A percentile compares a stretch with the other conserved stretches of the same genome.
Evolutionary conservation across 257 asterid genomes (phyloP).

Genomic region (Perilla frutescens): DNA sequence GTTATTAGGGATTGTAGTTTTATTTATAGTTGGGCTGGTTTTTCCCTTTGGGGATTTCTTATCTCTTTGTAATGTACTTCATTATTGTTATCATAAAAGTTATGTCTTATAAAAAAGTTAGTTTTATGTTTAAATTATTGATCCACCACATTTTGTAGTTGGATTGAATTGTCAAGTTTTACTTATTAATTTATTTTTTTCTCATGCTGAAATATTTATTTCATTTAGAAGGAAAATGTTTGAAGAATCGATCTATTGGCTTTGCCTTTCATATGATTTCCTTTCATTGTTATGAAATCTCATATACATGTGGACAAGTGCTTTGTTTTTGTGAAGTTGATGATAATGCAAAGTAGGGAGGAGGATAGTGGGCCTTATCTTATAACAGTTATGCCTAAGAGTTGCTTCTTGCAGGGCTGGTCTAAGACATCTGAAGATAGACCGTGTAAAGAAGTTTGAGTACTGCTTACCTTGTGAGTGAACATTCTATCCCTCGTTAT

Average conservation of each 20-base stretch:
- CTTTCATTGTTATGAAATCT: neutral
- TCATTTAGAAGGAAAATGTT: neutral
- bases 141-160: neutral
- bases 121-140: no score
- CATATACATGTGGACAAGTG: neutral
- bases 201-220: neutral
- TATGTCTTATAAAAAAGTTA: no score
- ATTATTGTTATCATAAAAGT: no score
- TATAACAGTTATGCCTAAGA: neutral
- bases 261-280: neutral
- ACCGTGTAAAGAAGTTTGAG: constrained; percentile 83
- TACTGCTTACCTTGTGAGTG: constrained; percentile 94
- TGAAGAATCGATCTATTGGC: neutral
- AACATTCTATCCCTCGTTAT: constrained; percentile 23
- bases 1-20: no score
- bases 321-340: constrained; percentile 11
- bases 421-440: constrained; percentile 76
- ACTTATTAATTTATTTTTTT: neutral
- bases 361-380: constrained; percentile 17
- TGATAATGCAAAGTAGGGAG: neutral
- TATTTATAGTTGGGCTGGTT: no score
- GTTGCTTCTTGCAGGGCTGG: constrained; percentile 75
- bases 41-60: no score
- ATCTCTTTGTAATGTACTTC: no score
- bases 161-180: no score